phyloP scores from a whole-genome alignment of 768 basidiomycete species.

The Leccinum longicurvipes region DNA sequence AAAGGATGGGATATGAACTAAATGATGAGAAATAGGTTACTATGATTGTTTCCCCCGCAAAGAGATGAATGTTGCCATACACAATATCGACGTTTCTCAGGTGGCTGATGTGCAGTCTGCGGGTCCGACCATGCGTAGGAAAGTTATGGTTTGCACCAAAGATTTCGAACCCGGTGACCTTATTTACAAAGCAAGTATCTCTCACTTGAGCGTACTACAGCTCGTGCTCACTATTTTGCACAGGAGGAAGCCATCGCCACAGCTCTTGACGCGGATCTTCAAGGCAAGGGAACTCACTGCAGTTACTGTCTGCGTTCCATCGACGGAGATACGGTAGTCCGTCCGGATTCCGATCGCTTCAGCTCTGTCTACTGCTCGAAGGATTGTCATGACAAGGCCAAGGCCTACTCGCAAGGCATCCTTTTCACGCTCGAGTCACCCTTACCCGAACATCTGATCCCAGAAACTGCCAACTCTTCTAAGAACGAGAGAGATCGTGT shows the following conservation, averaged over 20 bases:
- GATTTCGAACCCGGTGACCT: slow-evolving; percentile 69
- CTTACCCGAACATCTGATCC: slow-evolving; percentile 44
- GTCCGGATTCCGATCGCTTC: slow-evolving; percentile 49
- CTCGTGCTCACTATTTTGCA: slow-evolving; percentile 4
- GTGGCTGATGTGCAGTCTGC: slow-evolving; percentile 12
- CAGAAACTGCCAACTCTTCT: slow-evolving; percentile 30
- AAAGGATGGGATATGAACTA: slow-evolving; percentile 11
- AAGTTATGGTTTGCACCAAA: slow-evolving; percentile 59
- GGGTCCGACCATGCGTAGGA: slow-evolving; percentile 36
- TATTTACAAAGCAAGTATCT: slow-evolving; percentile 63
- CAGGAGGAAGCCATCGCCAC: slow-evolving; percentile 76
- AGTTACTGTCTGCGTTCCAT: slow-evolving; percentile 68
- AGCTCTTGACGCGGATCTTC: slow-evolving; percentile 68
- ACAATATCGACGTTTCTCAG: slow-evolving; percentile 30
- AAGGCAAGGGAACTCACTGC: slow-evolving; percentile 65
- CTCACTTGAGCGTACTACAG: background rate
- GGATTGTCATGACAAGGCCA: slow-evolving; percentile 55
- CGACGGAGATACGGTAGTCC: slow-evolving; percentile 42
- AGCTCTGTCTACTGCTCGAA: slow-evolving; percentile 69
- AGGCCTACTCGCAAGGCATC: slow-evolving; percentile 59
- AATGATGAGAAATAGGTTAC: slow-evolving; percentile 51
- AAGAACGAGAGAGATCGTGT: slow-evolving; percentile 51
- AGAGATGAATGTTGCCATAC: slow-evolving; percentile 63
- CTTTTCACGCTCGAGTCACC: slow-evolving; percentile 68
- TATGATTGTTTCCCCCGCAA: slow-evolving; percentile 76